Evolutionary conservation across 139 green algal genomes (phyloP), one percentile per base, ranked within the genome.

Genomic region (Trebouxia sp.): DNA sequence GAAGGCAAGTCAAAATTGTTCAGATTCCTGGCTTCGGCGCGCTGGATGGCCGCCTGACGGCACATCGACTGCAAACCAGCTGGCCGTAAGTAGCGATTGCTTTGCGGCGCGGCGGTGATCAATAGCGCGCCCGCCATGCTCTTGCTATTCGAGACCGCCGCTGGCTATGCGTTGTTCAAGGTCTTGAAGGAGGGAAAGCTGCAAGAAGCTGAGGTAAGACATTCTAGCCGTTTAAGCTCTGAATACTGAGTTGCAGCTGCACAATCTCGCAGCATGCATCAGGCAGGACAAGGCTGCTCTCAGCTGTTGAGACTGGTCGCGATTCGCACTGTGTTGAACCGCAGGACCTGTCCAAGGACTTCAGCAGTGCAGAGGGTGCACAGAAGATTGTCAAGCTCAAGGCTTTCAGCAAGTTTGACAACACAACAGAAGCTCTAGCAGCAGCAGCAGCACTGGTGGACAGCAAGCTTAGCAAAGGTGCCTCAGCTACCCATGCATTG

Each of bases 331-430:
- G 50, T 58, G 50, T 22, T 22, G 26, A 58, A 17, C 26, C 56
- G n/a, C 83, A 91, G 90, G 86, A 91, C 48, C 22, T 93, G 17
- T 83, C 30, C 32, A 83, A 87, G 37, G 79, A 98, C 47, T 99
- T 99, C 58, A 89, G 94, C 66, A 93, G 90, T 12, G 80, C 93
- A 5, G 94, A 97, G 15, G 65, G 43, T 5, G 96, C 96, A 5
- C 85, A 95, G 41, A 98, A 99, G 91, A 38, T 97, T 14, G 95
- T 98, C 20, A 98, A 99, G 92, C 89, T 99, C 11, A 98, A 99
- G 86, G 91, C 93, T 6, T 99, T 99, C 85, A 88, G 80, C 80
- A 98, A 98, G 84, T 99, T 99, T 86, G 94, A 98, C 30, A 97
- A 98, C 88, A 99, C 97, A 0, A 92, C 95, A 9, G 97, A 99